Percentiles rank a stretch among this genome's conserved stretches.
phyloP scores from a whole-genome alignment of 139 green algal genomes.

The Chlamydomonas incerta region DNA sequence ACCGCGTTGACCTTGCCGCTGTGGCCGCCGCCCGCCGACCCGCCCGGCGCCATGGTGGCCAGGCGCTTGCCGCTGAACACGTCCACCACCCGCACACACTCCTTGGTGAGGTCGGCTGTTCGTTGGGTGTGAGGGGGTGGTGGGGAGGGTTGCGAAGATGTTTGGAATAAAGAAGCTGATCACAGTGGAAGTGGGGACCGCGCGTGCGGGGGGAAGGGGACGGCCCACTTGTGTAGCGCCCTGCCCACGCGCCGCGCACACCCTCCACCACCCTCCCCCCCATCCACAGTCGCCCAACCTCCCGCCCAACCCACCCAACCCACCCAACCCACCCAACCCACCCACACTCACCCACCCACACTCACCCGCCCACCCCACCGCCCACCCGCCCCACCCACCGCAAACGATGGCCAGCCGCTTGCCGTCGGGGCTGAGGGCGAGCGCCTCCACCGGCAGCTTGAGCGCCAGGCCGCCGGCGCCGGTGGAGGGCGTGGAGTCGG shows the following conservation, averaged over 20 bases:
- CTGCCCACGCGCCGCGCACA: no score
- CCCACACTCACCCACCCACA: not conserved
- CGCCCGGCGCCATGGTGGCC: constrained; percentile 4
- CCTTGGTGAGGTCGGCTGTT: not conserved
- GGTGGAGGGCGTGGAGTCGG: not conserved
- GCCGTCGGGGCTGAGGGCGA: constrained; percentile 27
- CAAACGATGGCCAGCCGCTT: constrained; percentile 13
- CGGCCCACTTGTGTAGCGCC: no score
- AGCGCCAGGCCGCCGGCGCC: constrained; percentile 19
- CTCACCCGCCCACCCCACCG: no score
- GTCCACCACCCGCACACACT: constrained; percentile 9
- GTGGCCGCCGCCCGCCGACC: not conserved
- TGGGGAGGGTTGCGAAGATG: no score
- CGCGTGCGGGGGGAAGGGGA: no score
- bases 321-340: not conserved
- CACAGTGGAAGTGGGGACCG: no score
- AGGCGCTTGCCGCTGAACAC: constrained; percentile 25
- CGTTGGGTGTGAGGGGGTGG: not conserved
- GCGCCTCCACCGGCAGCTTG: not conserved
- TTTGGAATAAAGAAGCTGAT: not conserved
- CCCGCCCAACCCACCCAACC: not conserved
- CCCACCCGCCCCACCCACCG: not conserved
- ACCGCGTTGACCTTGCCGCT: not conserved
- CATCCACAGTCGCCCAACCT: not conserved
- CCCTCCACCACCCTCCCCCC: not conserved